Base-by-base conservation (phyloP, 2,329 filamentous ascomycete species). In the Botrytis hyacinthi region DNA sequence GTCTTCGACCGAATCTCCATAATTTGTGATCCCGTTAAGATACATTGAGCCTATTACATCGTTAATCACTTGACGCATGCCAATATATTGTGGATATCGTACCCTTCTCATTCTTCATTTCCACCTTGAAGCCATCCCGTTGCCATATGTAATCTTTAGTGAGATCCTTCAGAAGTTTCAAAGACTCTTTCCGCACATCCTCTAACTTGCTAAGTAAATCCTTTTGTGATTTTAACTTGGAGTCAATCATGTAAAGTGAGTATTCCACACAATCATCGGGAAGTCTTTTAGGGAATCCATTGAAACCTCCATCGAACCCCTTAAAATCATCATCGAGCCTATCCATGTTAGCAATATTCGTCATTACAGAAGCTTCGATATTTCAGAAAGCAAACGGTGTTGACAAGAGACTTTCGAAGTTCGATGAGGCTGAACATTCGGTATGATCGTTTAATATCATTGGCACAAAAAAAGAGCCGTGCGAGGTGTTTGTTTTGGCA, bases 81-180 rank as follows among this genome's bases (percentile, higher is more conserved):
- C 29, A 62, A 32, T 76, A 12, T 48, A 16, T 29, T 20, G 37
- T 46, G 59, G 37, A 32, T 16, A 46, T 61, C 84, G 79, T 81
- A 91, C 90, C 89, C 78, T 85, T 82, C 35, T 85, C 84, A 71
- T 83, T 91, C 83, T 85, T 91, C 79, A 85, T 85, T 85, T 61
- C 84, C 80, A 44, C 89, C n/a, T 86, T 87, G 76, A 99, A 95
- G 0, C 86, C 84, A 71, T 97, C 94, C 20, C 94, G 89, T 81
- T 99, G 96, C 96, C 96, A 99, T 75, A 99, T 97, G 79, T 98
- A 97, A 75, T 93, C 91, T 77, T 89, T 91, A n/a, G 95, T 86
- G 12, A 94, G 83, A 4, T 86, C 84, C 61, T 89, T 89, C 7
- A 83, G 81, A n/a, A 96, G 82, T 42, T 89, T 86, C 3, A 87